Percentiles rank a stretch among this genome's conserved stretches.
These are phyloP conservation scores for Agaricales sp. DNA, from an alignment of 1,284 basidiomycete species.

Conservation along the genomic window DNA sequence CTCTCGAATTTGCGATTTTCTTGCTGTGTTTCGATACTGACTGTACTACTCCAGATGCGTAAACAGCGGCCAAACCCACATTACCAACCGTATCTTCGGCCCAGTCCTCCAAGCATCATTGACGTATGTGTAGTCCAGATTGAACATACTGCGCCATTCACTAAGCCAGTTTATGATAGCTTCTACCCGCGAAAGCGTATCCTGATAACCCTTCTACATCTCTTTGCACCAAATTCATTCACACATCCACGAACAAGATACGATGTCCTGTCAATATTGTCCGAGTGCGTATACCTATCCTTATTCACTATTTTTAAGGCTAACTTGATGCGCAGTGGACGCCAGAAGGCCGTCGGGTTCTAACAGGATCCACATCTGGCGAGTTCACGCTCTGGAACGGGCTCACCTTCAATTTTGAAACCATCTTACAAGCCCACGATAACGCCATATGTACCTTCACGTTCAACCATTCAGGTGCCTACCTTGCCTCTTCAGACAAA, in stretches of 20 bases:
- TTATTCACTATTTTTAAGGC: constrained; percentile 3
- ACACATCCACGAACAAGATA: constrained; percentile 98
- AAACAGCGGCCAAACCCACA: constrained; percentile 68
- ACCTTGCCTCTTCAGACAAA: constrained; percentile 90
- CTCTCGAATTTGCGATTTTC: no score
- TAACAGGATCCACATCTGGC: constrained; percentile 94
- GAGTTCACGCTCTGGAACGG: constrained; percentile 99
- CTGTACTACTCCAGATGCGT: constrained; percentile 36
- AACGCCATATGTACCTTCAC: constrained; percentile 83
- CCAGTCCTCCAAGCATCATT: constrained; percentile 74
- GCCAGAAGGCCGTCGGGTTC: constrained; percentile 83
- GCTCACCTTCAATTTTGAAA: constrained; percentile 98
- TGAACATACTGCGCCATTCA: constrained; percentile 13
- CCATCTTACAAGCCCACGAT: constrained; percentile 96
- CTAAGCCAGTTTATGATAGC: constrained; percentile 35
- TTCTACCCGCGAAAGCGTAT: constrained; percentile 88
- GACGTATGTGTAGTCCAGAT: constrained; percentile 45
- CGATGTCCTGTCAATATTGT: constrained; percentile 95
- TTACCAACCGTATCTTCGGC: constrained; percentile 69
- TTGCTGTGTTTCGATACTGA: background rate
- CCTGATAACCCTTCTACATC: constrained; percentile 84
- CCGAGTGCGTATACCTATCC: constrained; percentile 44
- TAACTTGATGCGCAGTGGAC: constrained; percentile 96
- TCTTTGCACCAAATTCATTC: constrained; percentile 91
- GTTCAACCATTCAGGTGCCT: constrained; percentile 87